Base-by-base conservation (phyloP, 495 filamentous ascomycete species). In the Annulohypoxylon moriforme region DNA sequence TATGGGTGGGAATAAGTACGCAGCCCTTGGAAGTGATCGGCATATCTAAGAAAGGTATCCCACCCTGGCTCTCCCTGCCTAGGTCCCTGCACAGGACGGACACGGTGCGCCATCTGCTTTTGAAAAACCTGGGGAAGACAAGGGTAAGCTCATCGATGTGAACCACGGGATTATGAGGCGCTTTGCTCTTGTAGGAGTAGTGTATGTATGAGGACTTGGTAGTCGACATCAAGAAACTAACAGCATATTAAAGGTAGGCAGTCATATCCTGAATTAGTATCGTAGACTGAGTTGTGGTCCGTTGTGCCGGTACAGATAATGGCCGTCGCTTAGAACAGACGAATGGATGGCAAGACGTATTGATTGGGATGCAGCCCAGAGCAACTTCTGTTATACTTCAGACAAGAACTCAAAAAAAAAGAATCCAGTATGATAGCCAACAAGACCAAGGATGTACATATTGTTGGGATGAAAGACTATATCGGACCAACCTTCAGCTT, bases 41-140 rank as follows among this genome's bases (percentile, higher is more conserved):
- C 71, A 69, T 73, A 64, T 68, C 70, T 73, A 22, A 73, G 60
- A 73, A 73, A 68, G 70, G 70, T 56, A 73, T 73, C 70, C 70
- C 70, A 73, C 60, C 61, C 61, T 57, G 59, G 47, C 60, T 40
- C 44, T 42, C 60, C 42, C 42, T 62, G 24, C 11, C 18, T 20
- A 64, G 50, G 18, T 38, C 64, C 70, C 55, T 68, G 69, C 36
- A 73, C 53, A 61, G 53, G 47, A 47, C 18, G 34, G 66, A 61
- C 61, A 69, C 65, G 71, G 71, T 58, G 66, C 66, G 62, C 65
- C 22, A 66, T 63, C 14, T 66, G 71, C 71, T 63, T 38, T 65
- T 46, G 66, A 22, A 69, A 65, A 73, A 50, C 69, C 71, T 73
- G 71, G 71, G 71, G 71, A 73, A 73, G 66, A 68, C 71, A 69